These are phyloP conservation scores for Amborella trichopoda DNA, from an alignment of 164 flowering plant species.

Conservation along the genomic window DNA sequence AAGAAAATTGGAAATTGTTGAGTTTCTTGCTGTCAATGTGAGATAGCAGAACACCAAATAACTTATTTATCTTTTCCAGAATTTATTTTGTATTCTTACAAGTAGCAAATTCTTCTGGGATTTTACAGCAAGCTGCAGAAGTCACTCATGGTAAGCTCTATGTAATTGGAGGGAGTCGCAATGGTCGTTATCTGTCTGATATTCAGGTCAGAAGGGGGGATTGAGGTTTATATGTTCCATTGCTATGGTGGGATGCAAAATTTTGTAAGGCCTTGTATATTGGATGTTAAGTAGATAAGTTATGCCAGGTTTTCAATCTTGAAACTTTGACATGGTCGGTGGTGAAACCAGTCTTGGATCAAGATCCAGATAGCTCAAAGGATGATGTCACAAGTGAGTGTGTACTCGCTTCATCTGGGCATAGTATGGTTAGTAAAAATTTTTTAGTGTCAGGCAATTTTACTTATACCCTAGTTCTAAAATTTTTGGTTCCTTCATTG, in stretches of 20 bases:
- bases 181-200: slow-evolving; percentile 79
- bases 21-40: too few relatives aligned
- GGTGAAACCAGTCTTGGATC: slow-evolving; percentile 26
- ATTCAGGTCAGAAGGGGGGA: slow-evolving; percentile 42
- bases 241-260: too few relatives aligned
- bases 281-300: background rate
- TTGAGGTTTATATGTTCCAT: background rate
- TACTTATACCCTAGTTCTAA: background rate
- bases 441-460: background rate
- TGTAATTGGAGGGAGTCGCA: slow-evolving; percentile 81
- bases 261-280: background rate
- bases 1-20: too few relatives aligned
- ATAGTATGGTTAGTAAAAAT: slow-evolving; percentile 61
- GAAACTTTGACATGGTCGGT: slow-evolving; percentile 58
- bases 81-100: too few relatives aligned
- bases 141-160: too few relatives aligned
- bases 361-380: slow-evolving; percentile 13
- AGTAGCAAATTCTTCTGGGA: too few relatives aligned
- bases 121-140: too few relatives aligned
- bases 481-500: background rate
- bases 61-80: too few relatives aligned
- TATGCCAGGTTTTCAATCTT: slow-evolving; percentile 64
- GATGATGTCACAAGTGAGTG: slow-evolving; percentile 20
- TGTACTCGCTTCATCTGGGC: slow-evolving; percentile 67
- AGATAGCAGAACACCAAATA: too few relatives aligned